These are phyloP conservation scores for Poteriospumella lacustris DNA, from an alignment of 108 stramenopile species.

Conservation along the genomic window DNA sequence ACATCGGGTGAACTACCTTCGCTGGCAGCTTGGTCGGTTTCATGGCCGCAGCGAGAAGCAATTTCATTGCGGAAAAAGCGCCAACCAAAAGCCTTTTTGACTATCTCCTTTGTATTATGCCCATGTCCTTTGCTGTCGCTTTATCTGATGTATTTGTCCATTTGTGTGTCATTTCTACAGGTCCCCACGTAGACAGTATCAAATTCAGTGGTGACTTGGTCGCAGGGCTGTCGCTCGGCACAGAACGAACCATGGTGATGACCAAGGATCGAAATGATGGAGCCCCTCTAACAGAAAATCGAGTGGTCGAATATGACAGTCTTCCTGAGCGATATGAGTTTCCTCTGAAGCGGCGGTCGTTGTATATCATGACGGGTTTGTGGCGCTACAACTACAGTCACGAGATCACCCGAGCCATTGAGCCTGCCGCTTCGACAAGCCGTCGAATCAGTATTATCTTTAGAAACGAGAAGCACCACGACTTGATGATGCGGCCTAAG, in stretches of 20 bases:
- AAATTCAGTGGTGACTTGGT: constrained; percentile 78
- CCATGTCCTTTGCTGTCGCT: not conserved
- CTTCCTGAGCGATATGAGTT: not conserved
- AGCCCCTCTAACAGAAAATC: not conserved
- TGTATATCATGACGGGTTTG: not conserved
- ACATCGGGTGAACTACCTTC: too few relatives aligned
- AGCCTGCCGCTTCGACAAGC: not conserved
- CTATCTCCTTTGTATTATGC: too few relatives aligned
- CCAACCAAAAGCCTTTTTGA: too few relatives aligned
- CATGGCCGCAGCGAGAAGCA: too few relatives aligned
- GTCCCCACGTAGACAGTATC: constrained; percentile 76
- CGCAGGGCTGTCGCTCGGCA: constrained; percentile 67
- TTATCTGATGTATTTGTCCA: not conserved
- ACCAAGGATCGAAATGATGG: not conserved
- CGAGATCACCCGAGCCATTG: not conserved
- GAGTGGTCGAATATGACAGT: not conserved
- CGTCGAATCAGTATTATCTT: not conserved
- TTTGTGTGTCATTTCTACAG: not conserved
- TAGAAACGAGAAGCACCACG: not conserved
- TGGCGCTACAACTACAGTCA: not conserved
- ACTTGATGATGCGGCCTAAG: too few relatives aligned
- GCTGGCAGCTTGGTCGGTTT: too few relatives aligned
- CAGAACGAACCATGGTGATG: not conserved
- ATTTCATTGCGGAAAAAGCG: too few relatives aligned
- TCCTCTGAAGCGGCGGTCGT: not conserved